Conservation (phyloP, 2,329 filamentous ascomycete species). For the Drechslerella stenobrocha region DNA sequence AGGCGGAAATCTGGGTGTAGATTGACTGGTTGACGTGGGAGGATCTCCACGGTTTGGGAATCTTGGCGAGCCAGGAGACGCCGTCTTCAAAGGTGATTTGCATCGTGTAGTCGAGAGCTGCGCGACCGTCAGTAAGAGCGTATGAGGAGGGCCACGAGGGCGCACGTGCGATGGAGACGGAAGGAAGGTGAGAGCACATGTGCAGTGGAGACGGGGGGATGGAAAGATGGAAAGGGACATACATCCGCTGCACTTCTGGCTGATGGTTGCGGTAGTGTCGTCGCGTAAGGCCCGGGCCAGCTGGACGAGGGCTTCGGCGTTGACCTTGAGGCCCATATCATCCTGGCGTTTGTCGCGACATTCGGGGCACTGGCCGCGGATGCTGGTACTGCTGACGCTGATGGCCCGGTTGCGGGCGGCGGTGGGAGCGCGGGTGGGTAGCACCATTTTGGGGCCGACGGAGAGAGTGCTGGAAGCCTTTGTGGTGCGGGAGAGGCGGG, state of each 20-base stretch:
- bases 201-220: no score
- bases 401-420: constrained; percentile 17
- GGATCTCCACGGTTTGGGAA: constrained; percentile 45
- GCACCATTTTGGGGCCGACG: constrained; percentile 23
- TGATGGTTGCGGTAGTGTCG: constrained; percentile 11
- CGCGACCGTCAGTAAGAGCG: no score
- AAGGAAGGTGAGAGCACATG: no score
- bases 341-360: constrained; percentile 43
- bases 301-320: constrained; percentile 23
- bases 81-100: constrained; percentile 43
- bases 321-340: constrained; percentile 43
- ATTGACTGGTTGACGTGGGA: constrained; percentile 41
- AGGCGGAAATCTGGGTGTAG: constrained; percentile 31
- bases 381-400: constrained; percentile 43
- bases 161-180: no score
- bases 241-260: constrained; percentile 28
- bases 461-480: constrained; percentile 33
- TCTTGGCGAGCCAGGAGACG: constrained; percentile 33
- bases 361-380: constrained; percentile 38
- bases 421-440: constrained; percentile 2
- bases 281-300: constrained; percentile 29
- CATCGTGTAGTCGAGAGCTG: constrained; percentile 37
- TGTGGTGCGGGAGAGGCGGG: constrained; percentile 37
- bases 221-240: not conserved
- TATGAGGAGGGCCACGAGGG: no score